phyloP scores from a whole-genome alignment of 305 asterid species.

The Fraxinus greggii region DNA sequence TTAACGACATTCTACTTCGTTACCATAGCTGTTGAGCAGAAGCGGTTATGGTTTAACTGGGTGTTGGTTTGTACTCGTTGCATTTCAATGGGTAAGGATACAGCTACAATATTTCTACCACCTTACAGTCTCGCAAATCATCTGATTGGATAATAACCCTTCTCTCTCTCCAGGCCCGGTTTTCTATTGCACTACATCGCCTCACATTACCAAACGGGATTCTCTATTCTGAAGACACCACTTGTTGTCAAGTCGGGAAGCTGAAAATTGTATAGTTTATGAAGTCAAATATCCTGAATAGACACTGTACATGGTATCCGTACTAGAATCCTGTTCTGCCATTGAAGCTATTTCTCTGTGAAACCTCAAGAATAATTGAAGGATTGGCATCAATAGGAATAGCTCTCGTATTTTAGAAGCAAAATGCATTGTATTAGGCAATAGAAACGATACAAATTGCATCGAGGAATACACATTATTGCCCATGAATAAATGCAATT shows the following conservation, averaged over 20 bases:
- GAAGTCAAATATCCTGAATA: not conserved
- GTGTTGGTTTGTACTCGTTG: constrained; percentile 83
- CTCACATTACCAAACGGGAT: constrained; percentile 55
- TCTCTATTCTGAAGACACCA: constrained; percentile 48
- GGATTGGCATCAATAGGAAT: not conserved
- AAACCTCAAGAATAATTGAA: not conserved
- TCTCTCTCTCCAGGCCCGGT: constrained; percentile 55
- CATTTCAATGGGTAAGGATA: constrained; percentile 83
- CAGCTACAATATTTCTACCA: not conserved
- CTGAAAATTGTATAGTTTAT: constrained; percentile 38
- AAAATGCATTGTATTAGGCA: not conserved
- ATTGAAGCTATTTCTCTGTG: not conserved
- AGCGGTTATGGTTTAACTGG: constrained; percentile 71
- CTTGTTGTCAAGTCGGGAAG: constrained; percentile 38
- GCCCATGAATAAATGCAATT: not conserved
- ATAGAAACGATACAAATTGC: not conserved
- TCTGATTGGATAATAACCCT: not conserved
- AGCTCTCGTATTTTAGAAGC: not conserved
- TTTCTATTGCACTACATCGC: constrained; percentile 62
- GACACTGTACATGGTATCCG: no score
- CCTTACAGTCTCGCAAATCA: not conserved
- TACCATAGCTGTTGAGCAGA: constrained; percentile 54
- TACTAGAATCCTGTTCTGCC: constrained; percentile 1
- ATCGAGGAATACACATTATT: not conserved
- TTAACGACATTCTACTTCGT: constrained; percentile 8